A percentile compares a stretch with the other conserved stretches of the same genome.
phyloP scores from a whole-genome alignment of 768 basidiomycete genomes.

The Pseudohyphozyma bogoriensis region DNA sequence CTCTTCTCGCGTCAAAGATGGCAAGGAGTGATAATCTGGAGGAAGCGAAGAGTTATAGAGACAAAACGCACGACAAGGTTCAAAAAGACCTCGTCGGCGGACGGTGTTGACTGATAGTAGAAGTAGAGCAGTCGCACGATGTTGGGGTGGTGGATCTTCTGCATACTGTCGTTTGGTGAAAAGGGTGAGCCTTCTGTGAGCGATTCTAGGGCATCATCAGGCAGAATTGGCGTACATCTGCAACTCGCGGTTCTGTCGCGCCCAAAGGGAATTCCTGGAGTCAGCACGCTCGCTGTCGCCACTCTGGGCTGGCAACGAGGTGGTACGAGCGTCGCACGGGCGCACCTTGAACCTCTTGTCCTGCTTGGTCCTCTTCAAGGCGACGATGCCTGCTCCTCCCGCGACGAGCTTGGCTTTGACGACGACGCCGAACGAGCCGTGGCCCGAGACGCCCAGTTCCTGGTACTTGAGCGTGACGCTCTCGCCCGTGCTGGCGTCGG shows the following conservation, averaged over 20 bases:
- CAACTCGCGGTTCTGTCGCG: slow-evolving; percentile 85
- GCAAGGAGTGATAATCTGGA: neutral
- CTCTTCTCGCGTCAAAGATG: too few relatives aligned
- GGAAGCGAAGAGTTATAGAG: neutral
- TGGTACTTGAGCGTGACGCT: too few relatives aligned
- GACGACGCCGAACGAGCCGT: slow-evolving; percentile 97
- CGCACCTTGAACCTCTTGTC: slow-evolving; percentile 98
- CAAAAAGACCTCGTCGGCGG: slow-evolving; percentile 98
- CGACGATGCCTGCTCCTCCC: slow-evolving; percentile 66
- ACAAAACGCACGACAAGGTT: slow-evolving; percentile 67
- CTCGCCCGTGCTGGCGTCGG: too few relatives aligned
- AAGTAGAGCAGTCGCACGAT: slow-evolving; percentile 92
- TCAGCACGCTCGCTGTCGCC: too few relatives aligned
- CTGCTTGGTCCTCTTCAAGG: slow-evolving; percentile 99
- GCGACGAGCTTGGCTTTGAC: slow-evolving; percentile 76
- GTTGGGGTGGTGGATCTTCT: slow-evolving; percentile 54
- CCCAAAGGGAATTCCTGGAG: too few relatives aligned
- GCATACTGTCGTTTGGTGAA: slow-evolving; percentile 46
- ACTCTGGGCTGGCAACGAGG: neutral
- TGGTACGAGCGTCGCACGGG: too few relatives aligned
- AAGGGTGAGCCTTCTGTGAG: too few relatives aligned
- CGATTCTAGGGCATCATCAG: too few relatives aligned
- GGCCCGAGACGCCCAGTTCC: slow-evolving; percentile 95
- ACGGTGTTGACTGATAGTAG: slow-evolving; percentile 53
- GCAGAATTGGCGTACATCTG: slow-evolving; percentile 50